Base-by-base conservation (phyloP, 1,139 yeast genomes). In the Meyerozyma smithsonii region DNA sequence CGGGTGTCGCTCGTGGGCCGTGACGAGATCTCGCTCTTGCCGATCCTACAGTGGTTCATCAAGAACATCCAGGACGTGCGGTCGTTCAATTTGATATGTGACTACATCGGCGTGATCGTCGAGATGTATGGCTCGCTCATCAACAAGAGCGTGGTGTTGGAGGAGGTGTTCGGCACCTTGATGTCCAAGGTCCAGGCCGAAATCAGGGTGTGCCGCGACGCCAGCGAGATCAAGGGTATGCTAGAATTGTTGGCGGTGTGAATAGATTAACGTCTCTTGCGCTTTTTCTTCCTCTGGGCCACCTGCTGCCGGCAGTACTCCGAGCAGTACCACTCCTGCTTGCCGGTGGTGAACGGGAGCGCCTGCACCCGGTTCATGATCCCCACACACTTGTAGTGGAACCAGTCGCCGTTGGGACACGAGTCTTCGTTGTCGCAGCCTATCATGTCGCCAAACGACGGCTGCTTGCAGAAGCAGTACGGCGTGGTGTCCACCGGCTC, bases 161-260 rank as follows among this genome's bases (percentile, higher is more conserved):
- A 84, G 49, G 94, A 84, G 50, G 70, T 85, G 42, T 66, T 88
- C 41, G 63, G 71, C 37, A 75, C 75, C 42, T 66, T 92, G 47
- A 71, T 74, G 52, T 74, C 73, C 52, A 79, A 78, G 53, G 73
- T 90, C 34, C 75, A 75, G 43, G 58, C 66, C 28, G 97, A 90
- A 62, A 79, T 89, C 32, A 74, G 71, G 43, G 82, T 84, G 54
- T 87, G 96, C 36, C 79, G 81, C 56, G 96, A 90, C 58, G 96
- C 97, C 7, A 84, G 83, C 59, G 84, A 81, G 57, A 81, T 92
- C 38, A 88, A 85, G 52, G 98, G 98, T 44, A 92, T 92, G 97
- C 71, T 92, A 52, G 94, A 88, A 61, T 64, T 92, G 49, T 71
- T 90, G 51, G 79, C 78, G 39, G 74, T 71, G 35, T 71, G 58